Base-by-base conservation (phyloP, 352 stramenopile genomes). In the Globisporangium recalcitrans region DNA sequence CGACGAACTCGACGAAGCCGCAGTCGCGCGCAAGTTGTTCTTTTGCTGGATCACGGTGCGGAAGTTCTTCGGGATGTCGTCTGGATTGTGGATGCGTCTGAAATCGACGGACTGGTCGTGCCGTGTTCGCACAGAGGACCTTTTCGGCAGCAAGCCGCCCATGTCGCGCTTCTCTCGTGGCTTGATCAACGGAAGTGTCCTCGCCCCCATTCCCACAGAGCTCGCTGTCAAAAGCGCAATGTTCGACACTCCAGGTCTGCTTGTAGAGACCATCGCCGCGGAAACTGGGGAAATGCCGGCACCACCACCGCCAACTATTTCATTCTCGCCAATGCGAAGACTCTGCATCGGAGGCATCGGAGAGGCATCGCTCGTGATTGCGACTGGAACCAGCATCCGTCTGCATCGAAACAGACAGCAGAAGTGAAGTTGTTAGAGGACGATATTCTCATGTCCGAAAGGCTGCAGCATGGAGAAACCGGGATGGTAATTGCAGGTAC, bases 41-140 rank as follows among this genome's bases (percentile, higher is more conserved):
- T 82, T 80, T 51, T 82, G 73, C 54, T 89, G 77, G 42, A 91
- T 52, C 55, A 87, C 77, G 9, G 72, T 63, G 31, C 78, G 80
- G 48, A 88, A 87, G 60, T 69, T 88, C 64, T 92, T 92, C 36
- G 82, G 82, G 40, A 92, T 84, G 40, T 88, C 71, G 52, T 87
- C 73, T 5, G 81, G 80, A 31, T 82, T 82, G 70, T 92, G 79
- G 47, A 90, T 80, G 16, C 82, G 75, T 27, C 82, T 78, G 27
- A 89, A 77, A 52, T 92, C 82, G 3, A 85, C 71, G 34, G 74
- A 82, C 40, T 77, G 77, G 47, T 92, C 82, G 56, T 89, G 67
- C 1, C 82, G 80, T 31, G 70, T 85, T 0, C 82, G 71, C 51
- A 90, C 73, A 5, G 69, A 73, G 44, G 82, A 92, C 13, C 80